Percentiles rank a stretch among this genome's conserved stretches.
phyloP scores from a whole-genome alignment of 164 flowering plant genomes.

The Buxus sempervirens region DNA sequence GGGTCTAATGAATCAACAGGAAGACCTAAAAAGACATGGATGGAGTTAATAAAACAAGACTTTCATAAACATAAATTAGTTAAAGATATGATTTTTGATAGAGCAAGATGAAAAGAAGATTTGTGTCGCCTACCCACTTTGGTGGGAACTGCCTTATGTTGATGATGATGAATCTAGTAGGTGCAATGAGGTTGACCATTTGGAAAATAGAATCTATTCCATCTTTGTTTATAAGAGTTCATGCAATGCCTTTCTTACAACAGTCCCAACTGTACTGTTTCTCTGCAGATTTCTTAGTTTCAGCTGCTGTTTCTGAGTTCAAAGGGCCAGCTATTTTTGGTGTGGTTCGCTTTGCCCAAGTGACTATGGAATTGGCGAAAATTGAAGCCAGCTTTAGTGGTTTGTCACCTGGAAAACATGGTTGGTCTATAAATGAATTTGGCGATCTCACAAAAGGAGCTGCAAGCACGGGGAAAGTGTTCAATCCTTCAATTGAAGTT shows the following conservation, averaged over 20 bases:
- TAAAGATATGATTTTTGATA: no score
- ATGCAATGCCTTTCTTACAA: neutral
- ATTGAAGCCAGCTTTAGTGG: slow-evolving; percentile 91
- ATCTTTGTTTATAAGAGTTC: neutral
- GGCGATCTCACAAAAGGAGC: slow-evolving; percentile 94
- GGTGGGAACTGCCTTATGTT: no score
- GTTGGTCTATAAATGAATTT: slow-evolving; percentile 89
- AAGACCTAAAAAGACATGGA: no score
- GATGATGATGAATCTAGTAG: no score
- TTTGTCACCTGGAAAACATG: slow-evolving; percentile 78
- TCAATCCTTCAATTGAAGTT: slow-evolving; percentile 39
- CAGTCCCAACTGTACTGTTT: slow-evolving; percentile 4
- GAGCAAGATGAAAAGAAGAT: no score
- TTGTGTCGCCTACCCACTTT: no score
- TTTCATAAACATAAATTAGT: no score
- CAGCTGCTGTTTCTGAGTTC: slow-evolving; percentile 95
- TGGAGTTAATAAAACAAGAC: no score
- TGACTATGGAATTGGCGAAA: slow-evolving; percentile 84
- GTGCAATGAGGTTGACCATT: neutral
- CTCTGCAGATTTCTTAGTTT: slow-evolving; percentile 70
- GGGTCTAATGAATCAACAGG: no score
- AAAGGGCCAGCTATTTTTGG: slow-evolving; percentile 91
- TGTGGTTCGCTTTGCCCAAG: slow-evolving; percentile 92
- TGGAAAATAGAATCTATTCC: neutral
- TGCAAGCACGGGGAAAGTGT: slow-evolving; percentile 83